phyloP scores from a whole-genome alignment of 257 asterid genomes.

The Salvia miltiorrhiza region DNA sequence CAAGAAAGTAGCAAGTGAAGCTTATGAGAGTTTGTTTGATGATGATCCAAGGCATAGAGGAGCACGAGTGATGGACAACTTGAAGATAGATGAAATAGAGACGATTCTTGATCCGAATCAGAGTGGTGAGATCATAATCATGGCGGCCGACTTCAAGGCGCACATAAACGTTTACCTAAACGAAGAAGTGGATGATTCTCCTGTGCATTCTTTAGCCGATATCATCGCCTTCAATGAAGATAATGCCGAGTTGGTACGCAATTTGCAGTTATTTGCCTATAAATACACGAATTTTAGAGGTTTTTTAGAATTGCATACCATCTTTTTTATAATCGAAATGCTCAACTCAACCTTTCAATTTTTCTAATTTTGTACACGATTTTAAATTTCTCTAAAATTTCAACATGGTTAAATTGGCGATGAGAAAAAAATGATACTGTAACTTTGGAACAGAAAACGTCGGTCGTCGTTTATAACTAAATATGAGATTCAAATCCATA shows the following conservation, averaged over 20 bases:
- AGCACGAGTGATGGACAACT: conserved; percentile 30
- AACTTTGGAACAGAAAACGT: too few species aligned
- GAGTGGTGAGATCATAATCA: conserved; percentile 30
- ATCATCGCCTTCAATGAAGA: conserved; percentile 37
- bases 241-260: conserved; percentile 33
- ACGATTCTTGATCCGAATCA: conserved; percentile 30
- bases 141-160: conserved; percentile 39
- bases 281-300: too few species aligned
- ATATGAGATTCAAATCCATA: too few species aligned
- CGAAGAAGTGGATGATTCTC: conserved; percentile 26
- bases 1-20: not conserved
- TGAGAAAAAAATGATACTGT: too few species aligned
- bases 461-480: too few species aligned
- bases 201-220: conserved; percentile 37
- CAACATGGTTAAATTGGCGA: too few species aligned
- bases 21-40: not conserved
- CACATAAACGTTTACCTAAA: conserved; percentile 31
- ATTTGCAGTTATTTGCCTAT: not conserved
- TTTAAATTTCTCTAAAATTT: too few species aligned
- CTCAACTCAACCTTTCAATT: too few species aligned
- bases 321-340: too few species aligned
- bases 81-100: conserved; percentile 32
- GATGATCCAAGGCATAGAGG: conserved; percentile 29
- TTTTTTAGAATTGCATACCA: too few species aligned
- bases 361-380: too few species aligned